These are phyloP conservation scores for Alternaria triticimaculans DNA, from an alignment of 2,329 filamentous ascomycete species.

Conservation along the genomic window DNA sequence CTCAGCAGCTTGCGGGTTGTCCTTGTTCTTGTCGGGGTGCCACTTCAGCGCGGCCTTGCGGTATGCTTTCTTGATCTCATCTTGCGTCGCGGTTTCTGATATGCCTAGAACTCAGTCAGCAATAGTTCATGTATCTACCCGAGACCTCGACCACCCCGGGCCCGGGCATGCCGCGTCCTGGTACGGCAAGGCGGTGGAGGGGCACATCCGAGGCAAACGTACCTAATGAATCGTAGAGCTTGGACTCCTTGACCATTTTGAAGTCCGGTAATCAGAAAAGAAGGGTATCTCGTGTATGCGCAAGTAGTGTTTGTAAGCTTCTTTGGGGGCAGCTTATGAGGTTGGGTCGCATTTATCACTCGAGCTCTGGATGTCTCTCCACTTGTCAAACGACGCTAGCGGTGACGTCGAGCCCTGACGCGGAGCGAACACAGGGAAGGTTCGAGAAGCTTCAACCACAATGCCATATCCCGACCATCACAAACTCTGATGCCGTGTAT, in stretches of 20 bases:
- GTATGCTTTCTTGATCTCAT: slow-evolving; percentile 97
- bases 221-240: slow-evolving; percentile 86
- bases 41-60: slow-evolving; percentile 88
- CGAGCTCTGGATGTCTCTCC: slow-evolving; percentile 35
- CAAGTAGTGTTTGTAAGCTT: slow-evolving; percentile 14
- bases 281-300: slow-evolving; percentile 21
- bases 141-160: slow-evolving; percentile 9
- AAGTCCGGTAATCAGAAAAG: slow-evolving; percentile 11
- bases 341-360: slow-evolving; percentile 36
- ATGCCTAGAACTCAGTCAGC: slow-evolving; percentile 56
- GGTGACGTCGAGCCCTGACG: slow-evolving; percentile 24
- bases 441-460: slow-evolving; percentile 47
- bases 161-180: neutral
- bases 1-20: slow-evolving; percentile 82
- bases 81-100: slow-evolving; percentile 80
- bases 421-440: slow-evolving; percentile 31
- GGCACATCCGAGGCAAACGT: slow-evolving; percentile 33
- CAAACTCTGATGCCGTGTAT: neutral
- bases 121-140: slow-evolving; percentile 13
- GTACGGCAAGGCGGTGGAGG: slow-evolving; percentile 25
- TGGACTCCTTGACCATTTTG: slow-evolving; percentile 91
- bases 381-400: slow-evolving; percentile 32
- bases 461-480: slow-evolving; percentile 2
- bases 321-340: slow-evolving; percentile 26
- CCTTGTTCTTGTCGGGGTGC: slow-evolving; percentile 98